Percentiles rank a stretch among this genome's conserved stretches.
Evolutionary conservation across 2,329 filamentous ascomycete genomes (phyloP).

Genomic region (Macroventuria anomochaeta): DNA sequence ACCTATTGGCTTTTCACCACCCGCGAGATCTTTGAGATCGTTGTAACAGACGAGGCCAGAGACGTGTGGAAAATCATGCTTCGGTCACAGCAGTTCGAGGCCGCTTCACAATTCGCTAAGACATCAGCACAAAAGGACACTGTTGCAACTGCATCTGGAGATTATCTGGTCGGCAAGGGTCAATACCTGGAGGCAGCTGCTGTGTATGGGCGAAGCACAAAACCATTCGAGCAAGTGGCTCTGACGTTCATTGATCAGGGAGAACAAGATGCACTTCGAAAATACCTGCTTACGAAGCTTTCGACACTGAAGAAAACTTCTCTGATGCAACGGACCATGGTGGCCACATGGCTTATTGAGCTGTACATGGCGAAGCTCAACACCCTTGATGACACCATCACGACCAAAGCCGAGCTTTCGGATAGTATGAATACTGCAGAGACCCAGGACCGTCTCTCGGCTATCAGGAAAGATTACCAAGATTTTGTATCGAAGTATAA

Average conservation of each 20-base stretch:
- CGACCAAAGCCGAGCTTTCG: conserved; percentile 81
- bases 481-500: conserved; percentile 89
- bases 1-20: conserved; percentile 97
- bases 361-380: conserved; percentile 98
- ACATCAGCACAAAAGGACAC: conserved; percentile 84
- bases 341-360: conserved; percentile 93
- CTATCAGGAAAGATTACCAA: conserved; percentile 79
- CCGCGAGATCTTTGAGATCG: conserved; percentile 91
- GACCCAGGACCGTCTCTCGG: conserved; percentile 72
- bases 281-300: conserved; percentile 87
- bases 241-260: conserved; percentile 87
- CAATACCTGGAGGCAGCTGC: conserved; percentile 85
- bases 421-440: conserved; percentile 75
- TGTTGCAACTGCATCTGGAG: conserved; percentile 89
- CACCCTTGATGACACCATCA: conserved; percentile 89
- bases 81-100: conserved; percentile 83
- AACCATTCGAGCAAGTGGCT: conserved; percentile 95
- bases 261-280: conserved; percentile 87
- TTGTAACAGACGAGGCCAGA: conserved; percentile 85
- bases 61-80: conserved; percentile 97
- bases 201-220: conserved; percentile 93
- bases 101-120: conserved; percentile 83
- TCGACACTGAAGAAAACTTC: conserved; percentile 80
- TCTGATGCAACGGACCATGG: conserved; percentile 93
- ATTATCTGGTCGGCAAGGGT: conserved; percentile 81